A percentile compares a stretch with the other conserved stretches of the same genome.
Evolutionary conservation across 176 grass and related monocot species (phyloP).

Genomic region (Stipa capillata): DNA sequence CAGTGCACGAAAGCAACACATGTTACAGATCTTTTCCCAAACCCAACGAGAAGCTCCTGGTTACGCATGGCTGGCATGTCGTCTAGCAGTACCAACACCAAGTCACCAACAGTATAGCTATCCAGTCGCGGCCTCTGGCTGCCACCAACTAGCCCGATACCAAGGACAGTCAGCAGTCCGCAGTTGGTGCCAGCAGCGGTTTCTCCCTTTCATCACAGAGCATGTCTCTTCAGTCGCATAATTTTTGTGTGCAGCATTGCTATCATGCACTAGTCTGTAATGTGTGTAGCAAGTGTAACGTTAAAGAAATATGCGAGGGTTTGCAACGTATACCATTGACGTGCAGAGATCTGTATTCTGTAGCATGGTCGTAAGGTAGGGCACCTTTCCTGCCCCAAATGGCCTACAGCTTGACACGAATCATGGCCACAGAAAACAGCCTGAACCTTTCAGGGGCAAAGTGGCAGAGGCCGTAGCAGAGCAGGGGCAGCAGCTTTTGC

Average conservation of each 20-base stretch:
- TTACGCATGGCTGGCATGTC: too few species aligned
- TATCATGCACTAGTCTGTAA: neutral
- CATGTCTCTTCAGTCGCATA: neutral
- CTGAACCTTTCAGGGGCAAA: conserved; percentile 31
- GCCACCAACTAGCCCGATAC: neutral
- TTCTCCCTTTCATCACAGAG: neutral
- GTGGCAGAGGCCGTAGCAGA: conserved; percentile 22
- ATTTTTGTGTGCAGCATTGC: neutral
- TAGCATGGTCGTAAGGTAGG: neutral
- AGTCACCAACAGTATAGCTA: too few species aligned
- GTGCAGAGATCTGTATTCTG: neutral
- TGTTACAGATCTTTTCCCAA: neutral
- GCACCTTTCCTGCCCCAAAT: conserved; percentile 11
- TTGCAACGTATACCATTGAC: neutral
- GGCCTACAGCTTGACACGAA: conserved; percentile 45
- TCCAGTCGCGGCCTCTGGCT: neutral
- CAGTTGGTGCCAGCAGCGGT: neutral
- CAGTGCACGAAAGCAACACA: neutral
- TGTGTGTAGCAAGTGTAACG: neutral
- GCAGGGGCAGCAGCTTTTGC: conserved; percentile 12
- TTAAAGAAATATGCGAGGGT: neutral
- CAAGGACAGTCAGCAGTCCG: neutral
- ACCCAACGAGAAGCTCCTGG: neutral
- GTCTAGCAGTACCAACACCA: too few species aligned
- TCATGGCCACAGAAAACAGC: conserved; percentile 22